These are phyloP conservation scores for Pascua guehoae DNA, from an alignment of 1,284 basidiomycete genomes.

Conservation along the genomic window DNA sequence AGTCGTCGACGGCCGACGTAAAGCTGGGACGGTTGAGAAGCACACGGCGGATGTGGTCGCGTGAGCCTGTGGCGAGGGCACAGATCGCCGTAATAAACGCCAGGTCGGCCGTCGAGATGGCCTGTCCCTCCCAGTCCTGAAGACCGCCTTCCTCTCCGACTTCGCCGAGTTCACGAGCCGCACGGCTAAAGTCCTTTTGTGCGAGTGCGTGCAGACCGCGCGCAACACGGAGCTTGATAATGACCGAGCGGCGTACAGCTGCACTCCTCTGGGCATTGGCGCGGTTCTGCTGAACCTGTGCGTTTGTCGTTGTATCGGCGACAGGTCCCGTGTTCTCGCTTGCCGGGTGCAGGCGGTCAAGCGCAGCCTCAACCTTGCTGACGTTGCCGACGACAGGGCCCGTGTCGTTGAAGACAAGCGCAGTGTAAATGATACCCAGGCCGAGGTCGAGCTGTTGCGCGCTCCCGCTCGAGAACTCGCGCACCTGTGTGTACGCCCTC, in stretches of 20 bases:
- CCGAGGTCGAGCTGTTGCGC: slow-evolving; percentile 41
- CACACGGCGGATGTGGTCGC: slow-evolving; percentile 27
- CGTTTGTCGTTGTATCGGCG: slow-evolving; percentile 30
- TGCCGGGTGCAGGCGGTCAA: slow-evolving; percentile 36
- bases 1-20: slow-evolving; percentile 33
- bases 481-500: slow-evolving; percentile 26
- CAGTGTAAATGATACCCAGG: slow-evolving; percentile 35
- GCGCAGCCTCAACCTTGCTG: slow-evolving; percentile 35
- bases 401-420: slow-evolving; percentile 33
- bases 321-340: not conserved
- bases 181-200: slow-evolving; percentile 22
- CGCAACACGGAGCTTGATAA: slow-evolving; percentile 31
- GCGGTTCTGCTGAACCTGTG: slow-evolving; percentile 30
- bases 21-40: slow-evolving; percentile 36
- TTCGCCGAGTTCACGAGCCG: slow-evolving; percentile 29
- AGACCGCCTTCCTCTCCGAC: slow-evolving; percentile 39
- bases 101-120: slow-evolving; percentile 35
- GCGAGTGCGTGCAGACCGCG: slow-evolving; percentile 28
- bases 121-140: slow-evolving; percentile 39
- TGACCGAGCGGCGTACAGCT: slow-evolving; percentile 22
- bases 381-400: slow-evolving; percentile 33
- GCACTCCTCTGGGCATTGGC: slow-evolving; percentile 24
- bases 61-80: slow-evolving; percentile 25
- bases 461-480: slow-evolving; percentile 36
- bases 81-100: slow-evolving; percentile 34